Evolutionary conservation across 2,329 filamentous ascomycete genomes (phyloP), one percentile per base, ranked within the genome.

Genomic region (Pseudogymnoascus sp.): DNA sequence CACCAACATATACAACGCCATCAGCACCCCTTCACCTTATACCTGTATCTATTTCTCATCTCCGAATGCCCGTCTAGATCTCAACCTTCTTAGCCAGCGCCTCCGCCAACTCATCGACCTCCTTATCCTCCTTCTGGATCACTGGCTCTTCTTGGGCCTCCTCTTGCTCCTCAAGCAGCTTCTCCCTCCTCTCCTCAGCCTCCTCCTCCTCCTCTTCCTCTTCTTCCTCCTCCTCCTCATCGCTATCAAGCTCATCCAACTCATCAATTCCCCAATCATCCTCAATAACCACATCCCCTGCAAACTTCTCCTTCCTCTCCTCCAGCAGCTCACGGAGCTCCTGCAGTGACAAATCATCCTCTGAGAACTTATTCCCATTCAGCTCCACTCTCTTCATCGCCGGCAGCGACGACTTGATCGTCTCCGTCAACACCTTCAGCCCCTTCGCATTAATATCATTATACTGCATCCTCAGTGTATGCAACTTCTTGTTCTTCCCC

Each of bases 311-410:
- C 78, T 93, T 93, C 67, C 92, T 87, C 71, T 85, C 83, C 64
- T 91, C 88, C 26, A 97, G 80, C 29, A 95, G 79, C 61, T 87
- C 83, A 68, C 87, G 84, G 53, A 97, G 79, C 21, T 80, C 80
- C 65, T 85, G 77, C 44, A 97, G 82, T 29, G 84, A 84, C 56
- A 84, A 80, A 69, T 97, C 91, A 2, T 96, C 91, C 75, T 97
- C 93, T 7, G 83, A 80, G 70, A 99, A 96, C 73, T 91, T 95
- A 80, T 99, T 99, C 60, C 95, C 95, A 74, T 99, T 97, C 68
- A 99, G 79, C 77, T 97, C 95, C 60, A 99, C 85, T 70, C 93
- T 88, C 77, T 88, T 89, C 68, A 99, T 79, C 11, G 83, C 83
- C 1, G 91, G 92, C 7, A 99, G 82, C 2, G 82, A 81, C 7